A percentile compares a stretch with the other conserved stretches of the same genome.
phyloP scores from a whole-genome alignment of 2,329 filamentous ascomycete genomes.

The Paradendryphiella salina region DNA sequence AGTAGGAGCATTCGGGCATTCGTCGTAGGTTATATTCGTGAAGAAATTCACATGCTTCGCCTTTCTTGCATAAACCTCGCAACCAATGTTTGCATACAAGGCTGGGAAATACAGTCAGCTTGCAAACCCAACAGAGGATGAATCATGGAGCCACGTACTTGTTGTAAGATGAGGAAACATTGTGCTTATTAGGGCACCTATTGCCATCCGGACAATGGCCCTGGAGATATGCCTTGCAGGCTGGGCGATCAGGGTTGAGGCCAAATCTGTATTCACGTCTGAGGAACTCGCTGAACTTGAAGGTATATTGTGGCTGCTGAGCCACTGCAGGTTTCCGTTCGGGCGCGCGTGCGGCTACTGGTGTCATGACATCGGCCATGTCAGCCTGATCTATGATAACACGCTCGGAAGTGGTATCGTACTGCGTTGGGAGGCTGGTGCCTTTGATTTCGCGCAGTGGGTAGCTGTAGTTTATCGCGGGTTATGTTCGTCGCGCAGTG shows the following conservation, averaged over 20 bases:
- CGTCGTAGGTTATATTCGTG: constrained; percentile 98
- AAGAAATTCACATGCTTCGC: constrained; percentile 93
- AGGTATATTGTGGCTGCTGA: constrained; percentile 59
- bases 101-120: constrained; percentile 38
- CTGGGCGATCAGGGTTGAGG: constrained; percentile 68
- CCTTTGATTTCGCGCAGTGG: not conserved
- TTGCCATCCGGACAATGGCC: constrained; percentile 86
- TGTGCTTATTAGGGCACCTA: constrained; percentile 83
- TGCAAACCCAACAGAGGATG: not conserved
- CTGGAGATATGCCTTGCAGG: constrained; percentile 83
- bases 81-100: constrained; percentile 99
- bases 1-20: constrained; percentile 99
- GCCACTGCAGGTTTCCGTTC: constrained; percentile 38
- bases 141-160: constrained; percentile 50
- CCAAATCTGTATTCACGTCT: constrained; percentile 82
- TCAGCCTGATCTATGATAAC: not conserved
- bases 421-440: not conserved
- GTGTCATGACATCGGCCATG: constrained; percentile 41
- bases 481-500: not conserved
- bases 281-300: constrained; percentile 85
- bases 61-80: constrained; percentile 95
- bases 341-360: constrained; percentile 16
- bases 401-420: not conserved
- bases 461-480: not conserved
- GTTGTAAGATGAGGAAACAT: constrained; percentile 64